Conservation (phyloP, 116 monocot genomes). For the Papilionanthe hybrid region DNA sequence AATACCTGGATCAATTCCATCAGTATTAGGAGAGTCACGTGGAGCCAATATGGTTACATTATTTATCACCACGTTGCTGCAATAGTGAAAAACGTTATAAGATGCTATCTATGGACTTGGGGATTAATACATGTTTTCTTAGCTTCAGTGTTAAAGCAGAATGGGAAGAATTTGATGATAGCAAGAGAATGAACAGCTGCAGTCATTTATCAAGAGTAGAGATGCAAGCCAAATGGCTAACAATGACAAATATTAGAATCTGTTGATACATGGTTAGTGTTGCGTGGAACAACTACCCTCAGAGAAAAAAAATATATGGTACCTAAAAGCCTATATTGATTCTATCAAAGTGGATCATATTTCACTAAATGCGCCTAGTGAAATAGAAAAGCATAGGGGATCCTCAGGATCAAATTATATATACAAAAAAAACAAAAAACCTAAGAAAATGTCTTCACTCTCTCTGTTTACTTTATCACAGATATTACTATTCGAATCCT, state of each 20-base stretch:
- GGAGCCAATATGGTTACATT: constrained; percentile 68
- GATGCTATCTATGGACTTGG: background rate
- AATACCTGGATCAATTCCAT: constrained; percentile 85
- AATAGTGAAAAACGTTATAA: constrained; percentile 13
- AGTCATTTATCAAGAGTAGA: no score
- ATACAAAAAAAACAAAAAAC: background rate
- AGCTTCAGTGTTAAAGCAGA: background rate
- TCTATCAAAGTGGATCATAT: background rate
- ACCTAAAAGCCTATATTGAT: background rate
- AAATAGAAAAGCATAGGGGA: background rate
- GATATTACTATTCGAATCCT: no score
- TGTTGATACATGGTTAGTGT: no score
- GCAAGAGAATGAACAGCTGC: no score
- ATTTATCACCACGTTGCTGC: constrained; percentile 70
- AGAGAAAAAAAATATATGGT: no score
- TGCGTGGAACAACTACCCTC: no score
- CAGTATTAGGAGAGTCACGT: constrained; percentile 81
- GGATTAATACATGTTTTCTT: background rate
- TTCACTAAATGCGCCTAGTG: background rate
- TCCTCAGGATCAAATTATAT: background rate
- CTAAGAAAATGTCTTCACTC: no score
- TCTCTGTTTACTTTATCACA: no score
- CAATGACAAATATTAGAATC: no score
- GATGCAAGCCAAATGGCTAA: no score
- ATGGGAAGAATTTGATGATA: no score